A percentile compares a stretch with the other conserved stretches of the same genome.
Evolutionary conservation across 1,284 basidiomycete genomes (phyloP).

Genomic region (Fomitopsis palustris): DNA sequence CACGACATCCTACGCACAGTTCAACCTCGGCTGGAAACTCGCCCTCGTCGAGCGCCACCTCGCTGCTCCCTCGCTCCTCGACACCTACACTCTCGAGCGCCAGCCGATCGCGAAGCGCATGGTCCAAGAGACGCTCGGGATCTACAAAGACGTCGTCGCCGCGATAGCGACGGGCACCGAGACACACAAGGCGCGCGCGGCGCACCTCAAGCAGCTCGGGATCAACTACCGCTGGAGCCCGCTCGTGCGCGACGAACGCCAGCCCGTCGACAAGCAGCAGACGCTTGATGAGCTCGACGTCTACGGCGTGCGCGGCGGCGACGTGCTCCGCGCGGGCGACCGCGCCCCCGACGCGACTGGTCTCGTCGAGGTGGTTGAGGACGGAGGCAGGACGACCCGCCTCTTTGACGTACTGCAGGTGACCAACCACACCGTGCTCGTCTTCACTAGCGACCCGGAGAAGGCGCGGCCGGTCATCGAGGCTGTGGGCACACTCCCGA

Average conservation of each 20-base stretch:
- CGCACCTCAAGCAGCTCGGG: slow-evolving; percentile 35
- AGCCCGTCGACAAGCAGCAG: slow-evolving; percentile 14
- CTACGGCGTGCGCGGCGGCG: slow-evolving; percentile 11
- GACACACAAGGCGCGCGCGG: slow-evolving; percentile 1
- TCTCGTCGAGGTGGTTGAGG: slow-evolving; percentile 16
- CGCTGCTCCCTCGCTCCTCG: slow-evolving; percentile 19
- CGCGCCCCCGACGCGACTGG: slow-evolving; percentile 41
- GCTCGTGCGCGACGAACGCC: slow-evolving; percentile 37
- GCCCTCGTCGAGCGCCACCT: slow-evolving; percentile 25
- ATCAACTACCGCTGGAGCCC: slow-evolving; percentile 45
- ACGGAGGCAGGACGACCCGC: background rate
- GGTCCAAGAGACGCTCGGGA: slow-evolving; percentile 17
- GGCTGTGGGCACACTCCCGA: slow-evolving; percentile 1
- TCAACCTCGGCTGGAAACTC: slow-evolving; percentile 33
- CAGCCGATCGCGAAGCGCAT: slow-evolving; percentile 25
- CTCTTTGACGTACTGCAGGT: slow-evolving; percentile 16
- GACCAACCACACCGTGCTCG: slow-evolving; percentile 17
- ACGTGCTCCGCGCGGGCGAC: slow-evolving; percentile 39
- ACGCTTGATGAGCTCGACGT: slow-evolving; percentile 12
- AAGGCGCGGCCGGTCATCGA: background rate
- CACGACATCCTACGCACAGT: slow-evolving; percentile 10
- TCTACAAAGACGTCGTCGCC: slow-evolving; percentile 4
- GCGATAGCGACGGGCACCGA: background rate
- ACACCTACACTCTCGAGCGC: slow-evolving; percentile 26
- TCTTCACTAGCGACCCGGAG: slow-evolving; percentile 10